Evolutionary conservation across 495 filamentous ascomycete species (phyloP), one percentile per base, ranked within the genome.

Genomic region (Penicillium turbatum): DNA sequence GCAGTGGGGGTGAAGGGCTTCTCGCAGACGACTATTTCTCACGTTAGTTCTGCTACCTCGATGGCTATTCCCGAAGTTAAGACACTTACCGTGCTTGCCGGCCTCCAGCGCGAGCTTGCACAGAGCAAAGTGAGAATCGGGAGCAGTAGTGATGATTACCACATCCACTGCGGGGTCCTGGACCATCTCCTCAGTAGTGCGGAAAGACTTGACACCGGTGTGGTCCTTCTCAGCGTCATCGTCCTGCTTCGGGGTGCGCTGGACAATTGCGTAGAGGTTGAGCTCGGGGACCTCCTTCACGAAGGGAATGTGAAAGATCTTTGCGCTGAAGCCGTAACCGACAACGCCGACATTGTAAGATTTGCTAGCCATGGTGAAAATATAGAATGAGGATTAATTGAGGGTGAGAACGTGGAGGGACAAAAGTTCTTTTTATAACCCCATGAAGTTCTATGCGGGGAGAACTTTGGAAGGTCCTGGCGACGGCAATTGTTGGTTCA

Each of bases 271-370:
- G 59, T 92, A 81, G 38, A 95, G 81, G 13, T 78, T 82, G 56
- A 93, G 75, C 31, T 80, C 72, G 21, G 86, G 75, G 1, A 85
- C 80, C 21, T 77, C 73, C 35, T 72, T 70, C 65, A 96, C 85
- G 71, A 93, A 87, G 52, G 90, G 90, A 68, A 96, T 92, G 72
- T 95, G 90, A 75, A 95, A 95, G 71, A 86, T 72, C 61, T 92
- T 92, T 59, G 90, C 89, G 38, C 90, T 92, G 71, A 92, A 74
- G 64, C 90, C 84, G 65, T 86, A 87, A 56, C 84, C 84, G 54
- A 87, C 71, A 42, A 87, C 60, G 49, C 75, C 81, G 56, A 82
- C 73, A 54, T 86, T 86, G 62, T 68, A 80, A 19, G 68, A 68
- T 64, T 76, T 79, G 50, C 72, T 57, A 40, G 72, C 55, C 78